Base-by-base conservation (phyloP, 192 early-diverging fungal genomes). In the Funneliformis geosporum region DNA sequence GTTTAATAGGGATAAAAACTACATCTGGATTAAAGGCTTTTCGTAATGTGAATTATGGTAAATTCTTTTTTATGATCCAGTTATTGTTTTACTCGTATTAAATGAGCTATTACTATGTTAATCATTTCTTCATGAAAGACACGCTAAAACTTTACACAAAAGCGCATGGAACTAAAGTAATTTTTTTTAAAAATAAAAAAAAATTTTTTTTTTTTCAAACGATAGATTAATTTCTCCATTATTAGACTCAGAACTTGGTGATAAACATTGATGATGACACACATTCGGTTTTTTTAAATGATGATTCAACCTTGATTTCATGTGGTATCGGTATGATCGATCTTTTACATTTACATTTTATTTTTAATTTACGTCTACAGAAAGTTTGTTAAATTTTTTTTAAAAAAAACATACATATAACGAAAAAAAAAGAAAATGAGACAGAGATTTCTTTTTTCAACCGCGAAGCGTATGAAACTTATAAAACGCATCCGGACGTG, bases 401-500 rank as follows among this genome's bases (percentile, higher is more conserved):
- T 80, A 44, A 46, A 2, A 28, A 9, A 66, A 66, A 21, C n/a
- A n/a, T n/a, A n/a, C n/a, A n/a, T n/a, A n/a, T n/a, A n/a, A n/a
- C 10, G 8, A 8, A 61, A 47, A 33, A 40, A 40, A 55, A 18
- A 91, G 90, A 89, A 81, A 93, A 94, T 80, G 96, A 97, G 47
- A 93, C 94, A 1, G 96, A 97, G 82, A 83, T 97, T 10, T 94
- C 92, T 8, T 90, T 93, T 79, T 97, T 96, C 82, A 93, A 92
- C 79, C 80, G 79, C 38, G 91, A 85, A 25, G 80, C 88, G 11
- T 97, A 96, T 79, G 87, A 93, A 39, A 82, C 79, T 21, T 97
- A 88, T 84, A 93, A 92, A 79, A 81, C 82, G 74, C 82, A 96
- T 76, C 96, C 96, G 10, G 90, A 93, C 69, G 59, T 75, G 9